Conservation (phyloP, 345 rosid genomes). For the Draba incana region DNA sequence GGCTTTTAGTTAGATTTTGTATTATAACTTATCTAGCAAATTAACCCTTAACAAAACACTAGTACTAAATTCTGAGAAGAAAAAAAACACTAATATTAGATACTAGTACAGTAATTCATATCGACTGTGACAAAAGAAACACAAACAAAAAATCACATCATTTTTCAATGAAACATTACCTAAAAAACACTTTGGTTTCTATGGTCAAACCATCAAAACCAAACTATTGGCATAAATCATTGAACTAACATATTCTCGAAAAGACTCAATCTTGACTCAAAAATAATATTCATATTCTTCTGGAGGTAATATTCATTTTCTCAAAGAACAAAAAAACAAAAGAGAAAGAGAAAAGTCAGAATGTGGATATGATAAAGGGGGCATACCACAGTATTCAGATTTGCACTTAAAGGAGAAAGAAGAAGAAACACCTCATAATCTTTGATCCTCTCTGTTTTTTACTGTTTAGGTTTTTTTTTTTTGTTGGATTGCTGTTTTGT, state of each 20-base stretch:
- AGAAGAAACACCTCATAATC: conserved; percentile 57
- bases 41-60: no score
- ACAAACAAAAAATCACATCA: no score
- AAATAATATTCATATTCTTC: background rate
- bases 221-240: conserved; percentile 15
- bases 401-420: conserved; percentile 17
- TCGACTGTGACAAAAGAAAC: no score
- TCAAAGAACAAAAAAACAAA: background rate
- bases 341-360: conserved; percentile 10
- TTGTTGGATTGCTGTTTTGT: conserved; percentile 42
- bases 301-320: background rate
- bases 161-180: background rate
- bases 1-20: no score
- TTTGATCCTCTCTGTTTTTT: conserved; percentile 43
- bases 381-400: conserved; percentile 16
- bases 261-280: conserved; percentile 27
- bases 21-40: no score
- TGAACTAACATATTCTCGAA: conserved; percentile 16
- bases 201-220: conserved; percentile 35
- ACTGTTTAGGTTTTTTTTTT: conserved; percentile 6
- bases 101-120: no score
- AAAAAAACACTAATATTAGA: no score
- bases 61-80: no score
- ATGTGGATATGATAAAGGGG: background rate
- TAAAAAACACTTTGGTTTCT: background rate